These are phyloP conservation scores for Leccinellum rugosiceps DNA, from an alignment of 768 basidiomycete genomes.

Conservation along the genomic window DNA sequence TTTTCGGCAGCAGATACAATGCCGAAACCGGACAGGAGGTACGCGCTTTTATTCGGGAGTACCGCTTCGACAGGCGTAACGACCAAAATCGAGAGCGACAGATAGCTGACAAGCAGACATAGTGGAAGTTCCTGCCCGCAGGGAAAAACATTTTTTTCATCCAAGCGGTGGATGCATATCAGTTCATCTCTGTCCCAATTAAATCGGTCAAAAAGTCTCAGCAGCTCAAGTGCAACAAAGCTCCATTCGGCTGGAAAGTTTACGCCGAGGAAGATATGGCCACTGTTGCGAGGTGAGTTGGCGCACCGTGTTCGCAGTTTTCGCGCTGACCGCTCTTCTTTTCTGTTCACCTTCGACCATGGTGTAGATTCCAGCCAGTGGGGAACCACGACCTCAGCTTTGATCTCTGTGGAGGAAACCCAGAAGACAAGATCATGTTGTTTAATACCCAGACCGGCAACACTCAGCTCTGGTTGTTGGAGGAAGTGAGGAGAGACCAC, in stretches of 20 bases:
- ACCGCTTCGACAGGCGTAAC: background rate
- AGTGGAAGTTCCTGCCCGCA: background rate
- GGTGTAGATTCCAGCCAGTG: background rate
- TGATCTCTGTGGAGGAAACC: background rate
- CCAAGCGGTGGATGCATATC: background rate
- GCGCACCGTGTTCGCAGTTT: background rate
- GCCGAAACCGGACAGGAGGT: background rate
- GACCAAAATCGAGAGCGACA: background rate
- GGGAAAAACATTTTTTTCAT: background rate
- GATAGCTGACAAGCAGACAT: background rate
- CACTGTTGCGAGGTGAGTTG: background rate
- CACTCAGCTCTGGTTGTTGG: background rate
- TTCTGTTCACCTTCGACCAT: background rate
- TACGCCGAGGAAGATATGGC: background rate
- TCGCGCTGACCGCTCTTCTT: background rate
- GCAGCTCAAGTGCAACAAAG: background rate
- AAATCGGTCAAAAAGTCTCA: background rate
- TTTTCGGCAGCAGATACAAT: background rate
- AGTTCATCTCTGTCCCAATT: background rate
- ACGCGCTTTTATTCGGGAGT: background rate
- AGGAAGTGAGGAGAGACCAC: background rate
- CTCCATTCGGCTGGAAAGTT: background rate
- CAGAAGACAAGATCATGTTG: too few species aligned
- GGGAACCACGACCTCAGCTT: background rate
- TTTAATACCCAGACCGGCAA: background rate